These are phyloP conservation scores for Malassezia caprae DNA, from an alignment of 1,284 basidiomycete genomes.

Conservation along the genomic window DNA sequence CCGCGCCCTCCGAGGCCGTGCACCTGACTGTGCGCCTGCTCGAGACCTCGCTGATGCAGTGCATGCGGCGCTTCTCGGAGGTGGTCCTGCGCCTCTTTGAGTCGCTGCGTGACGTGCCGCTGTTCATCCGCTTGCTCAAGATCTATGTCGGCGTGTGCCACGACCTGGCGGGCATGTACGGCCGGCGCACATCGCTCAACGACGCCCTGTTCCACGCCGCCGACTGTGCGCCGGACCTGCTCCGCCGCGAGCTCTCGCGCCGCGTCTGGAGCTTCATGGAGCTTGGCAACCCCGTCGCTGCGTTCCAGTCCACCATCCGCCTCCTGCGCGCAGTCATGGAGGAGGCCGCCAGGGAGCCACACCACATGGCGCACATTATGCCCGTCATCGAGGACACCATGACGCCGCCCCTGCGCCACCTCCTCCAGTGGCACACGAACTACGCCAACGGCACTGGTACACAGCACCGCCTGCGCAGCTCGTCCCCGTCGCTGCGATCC, in stretches of 20 bases:
- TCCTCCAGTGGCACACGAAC: not conserved
- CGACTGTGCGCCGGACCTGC: not conserved
- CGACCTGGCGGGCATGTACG: not conserved
- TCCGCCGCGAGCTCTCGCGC: not conserved
- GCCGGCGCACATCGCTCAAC: not conserved
- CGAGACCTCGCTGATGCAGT: constrained; percentile 64
- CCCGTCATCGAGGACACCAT: not conserved
- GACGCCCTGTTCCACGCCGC: not conserved
- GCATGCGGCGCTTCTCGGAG: constrained; percentile 71
- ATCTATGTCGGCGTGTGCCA: not conserved
- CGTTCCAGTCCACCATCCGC: not conserved
- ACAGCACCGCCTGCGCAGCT: not conserved
- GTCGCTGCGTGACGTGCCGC: constrained; percentile 60
- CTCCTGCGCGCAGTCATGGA: not conserved
- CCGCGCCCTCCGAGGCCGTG: not conserved
- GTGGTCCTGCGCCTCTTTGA: constrained; percentile 50
- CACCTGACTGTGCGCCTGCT: not conserved
- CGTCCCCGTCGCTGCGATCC: not conserved
- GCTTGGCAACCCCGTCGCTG: not conserved
- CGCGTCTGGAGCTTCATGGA: not conserved
- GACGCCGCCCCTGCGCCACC: not conserved
- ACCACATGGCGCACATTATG: not conserved
- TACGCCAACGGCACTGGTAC: not conserved
- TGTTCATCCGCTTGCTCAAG: not conserved
- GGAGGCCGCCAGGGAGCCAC: not conserved